Evolutionary conservation across 257 asterid species (phyloP), one percentile per base, ranked within the genome.

Genomic region (Solanum chilense): DNA sequence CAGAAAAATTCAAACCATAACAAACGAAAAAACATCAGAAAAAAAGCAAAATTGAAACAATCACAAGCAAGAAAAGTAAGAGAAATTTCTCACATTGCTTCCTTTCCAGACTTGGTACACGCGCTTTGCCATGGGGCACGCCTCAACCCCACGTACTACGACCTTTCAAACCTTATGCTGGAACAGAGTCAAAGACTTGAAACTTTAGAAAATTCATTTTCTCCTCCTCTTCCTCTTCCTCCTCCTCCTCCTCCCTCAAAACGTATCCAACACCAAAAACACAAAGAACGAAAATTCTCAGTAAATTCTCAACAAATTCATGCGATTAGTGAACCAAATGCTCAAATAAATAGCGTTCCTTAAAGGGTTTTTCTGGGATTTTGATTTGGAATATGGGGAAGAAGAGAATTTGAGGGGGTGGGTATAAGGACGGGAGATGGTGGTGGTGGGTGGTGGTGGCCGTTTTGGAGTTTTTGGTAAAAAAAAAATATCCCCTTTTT

Each of bases 51-150:
- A 60, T 76, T 31, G 16, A 42, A 85, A 88, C 29, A 85, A 81
- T 66, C 31, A 69, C 77, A 75, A 68, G 21, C 33, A 37, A 86
- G 37, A 86, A 60, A 60, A 82, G 47, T 27, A 66, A 62, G 66
- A 75, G n/a, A 49, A 88, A 69, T 78, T 87, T 92, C 98, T 94
- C 91, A 97, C 99, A 92, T 97, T 97, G 92, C 92, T 95, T 76
- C 98, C 99, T 94, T 95, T 94, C 99, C 99, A 97, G 45, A 90
- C 97, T 93, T 97, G 87, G 95, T 95, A 89, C 90, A 94, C 96
- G 92, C 96, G 97, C 92, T 93, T 95, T 89, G 98, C 98, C 98
- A 97, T 97, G 88, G 90, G 91, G 92, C 86, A 75, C 86, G 89
- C 89, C 86, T 83, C 86, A 86, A 60, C 86, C 85, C 76, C 88